A percentile compares a stretch with the other conserved stretches of the same genome.
These are phyloP conservation scores for Aspergillus novoparasiticus DNA, from an alignment of 2,329 filamentous ascomycete genomes.

Conservation along the genomic window DNA sequence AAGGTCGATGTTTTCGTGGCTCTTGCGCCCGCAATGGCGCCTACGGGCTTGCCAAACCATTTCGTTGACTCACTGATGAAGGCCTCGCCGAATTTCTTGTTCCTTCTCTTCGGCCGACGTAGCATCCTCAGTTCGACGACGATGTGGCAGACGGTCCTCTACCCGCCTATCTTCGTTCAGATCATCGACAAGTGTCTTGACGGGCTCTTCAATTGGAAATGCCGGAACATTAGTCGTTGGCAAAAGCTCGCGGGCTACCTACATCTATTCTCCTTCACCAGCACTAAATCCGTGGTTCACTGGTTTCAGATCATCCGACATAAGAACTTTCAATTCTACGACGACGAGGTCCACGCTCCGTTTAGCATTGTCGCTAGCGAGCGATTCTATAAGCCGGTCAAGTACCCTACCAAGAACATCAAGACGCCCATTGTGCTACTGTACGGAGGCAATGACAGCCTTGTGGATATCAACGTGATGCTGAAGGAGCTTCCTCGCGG, in stretches of 20 bases:
- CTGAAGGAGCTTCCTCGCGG: slow-evolving; percentile 80
- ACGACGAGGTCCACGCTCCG: slow-evolving; percentile 84
- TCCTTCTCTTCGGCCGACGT: slow-evolving; percentile 86
- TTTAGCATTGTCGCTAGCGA: slow-evolving; percentile 69
- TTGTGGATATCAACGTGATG: slow-evolving; percentile 94
- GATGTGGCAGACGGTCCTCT: slow-evolving; percentile 96
- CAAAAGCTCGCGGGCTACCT: slow-evolving; percentile 96
- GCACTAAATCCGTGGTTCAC: slow-evolving; percentile 94
- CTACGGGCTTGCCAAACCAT: slow-evolving; percentile 83
- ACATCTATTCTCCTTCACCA: slow-evolving; percentile 94
- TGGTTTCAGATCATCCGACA: slow-evolving; percentile 99
- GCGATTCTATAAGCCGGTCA: slow-evolving; percentile 94
- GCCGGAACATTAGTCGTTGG: slow-evolving; percentile 76
- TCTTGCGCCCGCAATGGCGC: slow-evolving; percentile 93
- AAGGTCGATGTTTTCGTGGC: slow-evolving; percentile 97
- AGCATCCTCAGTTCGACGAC: slow-evolving; percentile 90
- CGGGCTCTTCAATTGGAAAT: slow-evolving; percentile 89
- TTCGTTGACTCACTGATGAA: slow-evolving; percentile 93
- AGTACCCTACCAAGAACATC: slow-evolving; percentile 96
- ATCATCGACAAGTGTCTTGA: slow-evolving; percentile 79
- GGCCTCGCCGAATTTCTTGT: slow-evolving; percentile 87
- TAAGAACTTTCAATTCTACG: slow-evolving; percentile 96
- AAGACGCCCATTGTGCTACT: slow-evolving; percentile 91
- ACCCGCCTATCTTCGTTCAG: slow-evolving; percentile 88
- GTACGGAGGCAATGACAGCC: slow-evolving; percentile 89